Evolutionary conservation across 345 rosid species (phyloP), one percentile per base, ranked within the genome.

Genomic region (Xanthoceras sorbifolium): DNA sequence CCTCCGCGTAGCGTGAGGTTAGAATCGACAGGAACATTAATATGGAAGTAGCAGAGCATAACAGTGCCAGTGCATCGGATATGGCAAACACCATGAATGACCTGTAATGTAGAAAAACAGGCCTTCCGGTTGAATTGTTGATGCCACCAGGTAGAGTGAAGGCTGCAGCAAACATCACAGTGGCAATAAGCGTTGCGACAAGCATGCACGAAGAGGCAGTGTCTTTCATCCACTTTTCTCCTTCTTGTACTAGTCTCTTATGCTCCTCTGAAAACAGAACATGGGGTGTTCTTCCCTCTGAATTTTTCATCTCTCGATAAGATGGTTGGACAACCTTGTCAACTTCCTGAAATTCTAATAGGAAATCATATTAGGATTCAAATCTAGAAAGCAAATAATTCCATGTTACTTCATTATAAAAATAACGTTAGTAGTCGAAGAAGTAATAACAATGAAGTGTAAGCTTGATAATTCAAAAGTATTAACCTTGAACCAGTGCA

Each of bases 101-200:
- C 5, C 0, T 20, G 11, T 59, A 31, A 6, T 0, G 15, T n/a
- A 71, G 55, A 72, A 77, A 83, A 0, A 81, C 66, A 3, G 91
- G 83, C 1, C 15, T 0, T 3, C 89, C 88, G 1, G 25, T 68
- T 15, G 12, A 32, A 0, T 73, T 55, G 29, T 84, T 50, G 5
- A 28, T 61, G 14, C 88, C 91, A 17, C 89, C 89, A 5, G 88
- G 89, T 1, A 81, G 82, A 0, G 83, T 86, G 71, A 88, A 86
- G 54, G 81, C 80, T 0, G 88, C 81, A 5, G 85, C 83, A 42
- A 84, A 88, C 70, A 84, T 83, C 32, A 88, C 85, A 3, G 88
- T 85, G 29, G 87, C 82, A 28, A 86, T 83, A 44, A 88, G 84
- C 0, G 87, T 80, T 0, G 88, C 89, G 0, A 84, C 88, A 0